A percentile compares a stretch with the other conserved stretches of the same genome.
Evolutionary conservation across 768 basidiomycete genomes (phyloP).

Genomic region (Neoboletus magnificus): DNA sequence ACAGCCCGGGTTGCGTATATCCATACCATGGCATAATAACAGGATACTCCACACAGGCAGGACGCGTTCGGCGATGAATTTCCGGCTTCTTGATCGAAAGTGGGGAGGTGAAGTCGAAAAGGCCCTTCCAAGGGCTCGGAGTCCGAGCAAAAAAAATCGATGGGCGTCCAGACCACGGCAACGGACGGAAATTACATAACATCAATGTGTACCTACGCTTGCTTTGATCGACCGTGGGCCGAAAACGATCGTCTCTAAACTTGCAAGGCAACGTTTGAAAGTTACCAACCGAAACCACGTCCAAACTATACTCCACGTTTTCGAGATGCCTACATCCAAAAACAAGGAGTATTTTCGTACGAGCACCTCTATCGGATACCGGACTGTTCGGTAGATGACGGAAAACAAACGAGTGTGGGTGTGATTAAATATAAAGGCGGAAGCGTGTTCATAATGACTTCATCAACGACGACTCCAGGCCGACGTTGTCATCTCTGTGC

Average conservation of each 20-base stretch:
- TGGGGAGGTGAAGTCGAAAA: background rate
- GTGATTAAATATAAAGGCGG: too few species aligned
- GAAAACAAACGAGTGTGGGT: background rate
- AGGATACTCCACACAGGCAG: background rate
- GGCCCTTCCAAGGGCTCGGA: background rate
- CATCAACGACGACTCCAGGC: too few species aligned
- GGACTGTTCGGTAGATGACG: too few species aligned
- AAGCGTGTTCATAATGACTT: too few species aligned
- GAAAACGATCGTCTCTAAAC: too few species aligned
- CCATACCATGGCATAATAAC: background rate
- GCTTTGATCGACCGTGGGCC: too few species aligned
- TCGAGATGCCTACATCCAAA: too few species aligned
- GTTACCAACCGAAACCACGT: too few species aligned
- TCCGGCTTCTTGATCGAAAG: background rate
- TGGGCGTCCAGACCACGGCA: background rate
- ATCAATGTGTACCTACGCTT: too few species aligned
- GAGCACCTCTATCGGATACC: background rate
- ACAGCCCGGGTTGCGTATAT: constrained; percentile 1
- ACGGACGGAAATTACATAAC: constrained; percentile 13
- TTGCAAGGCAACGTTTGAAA: too few species aligned
- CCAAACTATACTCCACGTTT: too few species aligned
- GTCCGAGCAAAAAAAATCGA: background rate
- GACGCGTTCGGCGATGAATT: background rate
- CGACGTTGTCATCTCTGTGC: background rate
- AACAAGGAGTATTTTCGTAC: background rate